Base-by-base conservation (phyloP, 2,329 filamentous ascomycete genomes). In the Fusarium euwallaceae region DNA sequence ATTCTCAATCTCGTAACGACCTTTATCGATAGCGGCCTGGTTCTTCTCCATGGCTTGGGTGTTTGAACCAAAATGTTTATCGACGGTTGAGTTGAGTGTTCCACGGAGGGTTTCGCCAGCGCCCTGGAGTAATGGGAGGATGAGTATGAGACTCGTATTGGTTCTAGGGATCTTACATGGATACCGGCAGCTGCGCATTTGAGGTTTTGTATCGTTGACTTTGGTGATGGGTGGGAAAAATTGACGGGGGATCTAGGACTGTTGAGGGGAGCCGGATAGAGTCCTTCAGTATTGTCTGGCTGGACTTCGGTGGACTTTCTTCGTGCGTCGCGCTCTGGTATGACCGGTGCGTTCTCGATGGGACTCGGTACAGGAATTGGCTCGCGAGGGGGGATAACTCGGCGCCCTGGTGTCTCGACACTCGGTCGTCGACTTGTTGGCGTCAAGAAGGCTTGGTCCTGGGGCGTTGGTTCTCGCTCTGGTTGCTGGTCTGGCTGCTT, bases 31-130 rank as follows among this genome's bases (percentile, higher is more conserved):
- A 2, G 76, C 69, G 16, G 72, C 71, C 43, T 78, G 76, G 34
- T 78, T 72, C 68, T 76, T 78, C 10, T 78, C 68, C 27, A 74
- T 72, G 9, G 73, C 71, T 10, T 66, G 43, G 0, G 61, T n/a
- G 1, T 51, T 62, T 3, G 63, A 61, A 6, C 76, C 76, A 12
- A 78, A 68, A 6, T 65, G 71, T 51, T 60, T 74, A 53, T 78
- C 76, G 2, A 78, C 71, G 22, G 55, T 76, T 4, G 73, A 72
- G 63, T 78, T 78, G 27, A 78, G 61, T n/a, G 76, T 78, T 14
- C 76, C 76, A 0, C 76, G 76, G 3, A 78, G 75, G 10, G 76
- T 76, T 45, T 78, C 76, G 6, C 76, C 74, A 10, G 76, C 76
- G 14, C 76, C 76, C 76, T 78, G 6, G 4, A 34, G n/a, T 16